Conservation (phyloP, 257 asterid species). For the Solanum tarijense region DNA sequence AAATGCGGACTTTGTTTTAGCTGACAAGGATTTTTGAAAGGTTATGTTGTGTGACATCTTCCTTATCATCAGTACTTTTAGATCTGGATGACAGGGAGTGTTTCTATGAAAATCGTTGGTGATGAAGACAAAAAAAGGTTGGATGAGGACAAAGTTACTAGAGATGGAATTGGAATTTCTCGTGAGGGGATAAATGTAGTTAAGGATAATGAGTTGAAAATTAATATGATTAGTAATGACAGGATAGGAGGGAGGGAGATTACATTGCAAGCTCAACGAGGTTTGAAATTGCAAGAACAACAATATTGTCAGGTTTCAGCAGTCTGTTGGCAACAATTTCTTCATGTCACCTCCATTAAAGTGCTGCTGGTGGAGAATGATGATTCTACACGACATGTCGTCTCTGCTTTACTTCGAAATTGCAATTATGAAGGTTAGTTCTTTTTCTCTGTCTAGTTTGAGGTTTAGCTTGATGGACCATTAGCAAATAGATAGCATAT, state of each 20-base stretch:
- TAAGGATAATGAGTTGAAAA: conserved; percentile 16
- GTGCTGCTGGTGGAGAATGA: conserved; percentile 87
- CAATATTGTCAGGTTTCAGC: conserved; percentile 35
- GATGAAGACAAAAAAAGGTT: conserved; percentile 30
- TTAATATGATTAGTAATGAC: neutral
- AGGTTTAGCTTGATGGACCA: neutral
- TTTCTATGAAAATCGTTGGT: conserved; percentile 43
- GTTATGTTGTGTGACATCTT: conserved; percentile 14
- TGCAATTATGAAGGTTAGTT: conserved; percentile 79
- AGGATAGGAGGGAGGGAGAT: neutral
- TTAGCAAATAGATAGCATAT: neutral
- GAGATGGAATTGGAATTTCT: conserved; percentile 22
- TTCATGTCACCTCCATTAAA: conserved; percentile 68
- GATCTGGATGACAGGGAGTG: conserved; percentile 40
- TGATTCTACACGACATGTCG: conserved; percentile 75
- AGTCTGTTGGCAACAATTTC: conserved; percentile 76
- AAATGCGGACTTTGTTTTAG: conserved; percentile 27
- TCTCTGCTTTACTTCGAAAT: conserved; percentile 80
- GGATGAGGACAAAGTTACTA: conserved; percentile 25
- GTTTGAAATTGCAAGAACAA: conserved; percentile 39
- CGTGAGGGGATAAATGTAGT: conserved; percentile 12
- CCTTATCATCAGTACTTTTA: conserved; percentile 33
- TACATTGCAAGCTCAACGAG: conserved; percentile 20
- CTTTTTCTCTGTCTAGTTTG: neutral
- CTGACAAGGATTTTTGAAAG: conserved; percentile 33